These are phyloP conservation scores for Thecaphora thlaspeos DNA, from an alignment of 1,284 basidiomycete genomes.

Conservation along the genomic window DNA sequence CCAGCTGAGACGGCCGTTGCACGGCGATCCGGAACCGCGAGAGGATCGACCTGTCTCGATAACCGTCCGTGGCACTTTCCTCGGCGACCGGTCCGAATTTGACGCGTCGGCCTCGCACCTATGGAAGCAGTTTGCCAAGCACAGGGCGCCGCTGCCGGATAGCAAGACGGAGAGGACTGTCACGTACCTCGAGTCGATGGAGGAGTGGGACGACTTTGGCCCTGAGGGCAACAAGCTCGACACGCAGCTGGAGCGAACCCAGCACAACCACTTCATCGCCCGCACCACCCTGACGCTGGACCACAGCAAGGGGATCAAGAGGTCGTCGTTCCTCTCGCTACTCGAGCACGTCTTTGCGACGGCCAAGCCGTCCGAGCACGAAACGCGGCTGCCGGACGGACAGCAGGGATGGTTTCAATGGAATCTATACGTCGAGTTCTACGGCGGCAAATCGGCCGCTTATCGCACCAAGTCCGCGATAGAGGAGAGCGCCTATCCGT, in stretches of 20 bases:
- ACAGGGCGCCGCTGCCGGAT: conserved; percentile 25
- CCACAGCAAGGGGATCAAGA: conserved; percentile 14
- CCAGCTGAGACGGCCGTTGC: conserved; percentile 25
- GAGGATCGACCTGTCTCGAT: conserved; percentile 9
- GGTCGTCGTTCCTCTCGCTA: conserved; percentile 9
- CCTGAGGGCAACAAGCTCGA: conserved; percentile 41
- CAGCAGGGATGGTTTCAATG: conserved; percentile 28
- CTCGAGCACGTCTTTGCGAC: conserved; percentile 36
- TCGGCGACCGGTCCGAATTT: conserved; percentile 18
- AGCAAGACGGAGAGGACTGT: conserved; percentile 4
- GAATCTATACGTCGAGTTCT: conserved; percentile 53
- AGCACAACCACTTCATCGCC: conserved; percentile 49
- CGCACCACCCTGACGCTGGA: conserved; percentile 39
- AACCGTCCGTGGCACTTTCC: conserved; percentile 36
- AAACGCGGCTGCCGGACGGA: conserved; percentile 17
- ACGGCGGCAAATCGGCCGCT: conserved; percentile 31
- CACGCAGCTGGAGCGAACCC: conserved; percentile 34
- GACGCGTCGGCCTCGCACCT: conserved; percentile 7
- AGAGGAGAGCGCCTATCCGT: conserved; percentile 27
- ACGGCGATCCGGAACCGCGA: conserved; percentile 1
- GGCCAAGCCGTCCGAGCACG: conserved; percentile 6
- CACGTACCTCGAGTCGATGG: conserved; percentile 36
- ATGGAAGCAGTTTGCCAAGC: conserved; percentile 8
- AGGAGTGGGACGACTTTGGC: conserved; percentile 53
- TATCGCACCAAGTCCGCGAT: conserved; percentile 13